Evolutionary conservation across 176 grass and related monocot species (phyloP).

Genomic region (Oryza punctata): DNA sequence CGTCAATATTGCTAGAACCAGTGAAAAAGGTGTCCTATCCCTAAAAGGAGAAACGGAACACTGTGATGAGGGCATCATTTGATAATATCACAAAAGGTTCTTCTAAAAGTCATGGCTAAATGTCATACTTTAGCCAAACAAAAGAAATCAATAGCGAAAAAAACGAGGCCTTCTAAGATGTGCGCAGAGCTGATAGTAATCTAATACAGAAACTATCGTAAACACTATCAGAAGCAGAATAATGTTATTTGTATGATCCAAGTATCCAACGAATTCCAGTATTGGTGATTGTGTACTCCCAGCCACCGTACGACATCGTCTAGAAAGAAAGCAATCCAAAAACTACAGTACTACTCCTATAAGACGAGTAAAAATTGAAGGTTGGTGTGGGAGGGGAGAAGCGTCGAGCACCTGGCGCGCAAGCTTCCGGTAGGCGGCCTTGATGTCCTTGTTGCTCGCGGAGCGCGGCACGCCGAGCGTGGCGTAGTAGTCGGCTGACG

Average conservation of each 20-base stretch:
- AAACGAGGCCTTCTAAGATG: neutral
- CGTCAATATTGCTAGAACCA: neutral
- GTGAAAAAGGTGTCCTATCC: neutral
- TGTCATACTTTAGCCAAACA: neutral
- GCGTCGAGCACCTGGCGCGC: slow-evolving; percentile 83
- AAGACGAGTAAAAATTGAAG: neutral
- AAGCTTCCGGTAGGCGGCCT: slow-evolving; percentile 88
- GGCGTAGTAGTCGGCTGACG: slow-evolving; percentile 84
- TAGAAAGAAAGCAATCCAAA: slow-evolving; percentile 9
- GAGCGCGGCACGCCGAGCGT: slow-evolving; percentile 80
- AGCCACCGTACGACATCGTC: neutral
- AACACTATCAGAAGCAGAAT: neutral
- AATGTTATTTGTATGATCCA: neutral
- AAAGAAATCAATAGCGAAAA: neutral
- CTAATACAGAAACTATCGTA: neutral
- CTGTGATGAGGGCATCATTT: neutral
- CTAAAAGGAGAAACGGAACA: neutral
- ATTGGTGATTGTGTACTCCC: neutral
- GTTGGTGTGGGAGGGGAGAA: neutral
- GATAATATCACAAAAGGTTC: neutral
- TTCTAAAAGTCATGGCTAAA: neutral
- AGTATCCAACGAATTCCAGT: slow-evolving; percentile 8
- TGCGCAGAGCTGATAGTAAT: neutral
- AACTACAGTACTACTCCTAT: neutral
- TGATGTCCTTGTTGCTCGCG: slow-evolving; percentile 87